These are phyloP conservation scores for Micractinium sp. DNA, from an alignment of 139 green algal genomes.

Conservation along the genomic window DNA sequence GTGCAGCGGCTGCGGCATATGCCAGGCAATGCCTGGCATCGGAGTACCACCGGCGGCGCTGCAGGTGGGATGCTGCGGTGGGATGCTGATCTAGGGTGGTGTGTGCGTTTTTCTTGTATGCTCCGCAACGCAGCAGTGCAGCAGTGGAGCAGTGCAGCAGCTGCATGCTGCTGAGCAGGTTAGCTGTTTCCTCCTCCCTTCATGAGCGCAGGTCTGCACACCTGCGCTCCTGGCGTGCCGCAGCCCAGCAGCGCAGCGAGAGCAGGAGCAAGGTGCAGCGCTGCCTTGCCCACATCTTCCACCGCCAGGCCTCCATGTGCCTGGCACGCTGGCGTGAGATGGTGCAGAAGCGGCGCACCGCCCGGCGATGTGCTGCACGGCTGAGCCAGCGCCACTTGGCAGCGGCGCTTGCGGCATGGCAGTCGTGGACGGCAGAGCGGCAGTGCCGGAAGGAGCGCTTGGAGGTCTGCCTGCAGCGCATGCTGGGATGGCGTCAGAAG, in stretches of 20 bases:
- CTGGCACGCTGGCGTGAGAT: neutral
- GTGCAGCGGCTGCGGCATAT: neutral
- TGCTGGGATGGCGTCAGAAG: neutral
- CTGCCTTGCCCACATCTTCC: neutral
- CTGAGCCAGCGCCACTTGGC: neutral
- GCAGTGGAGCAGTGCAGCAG: too few species aligned
- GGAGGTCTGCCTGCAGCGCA: neutral
- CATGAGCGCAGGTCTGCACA: neutral
- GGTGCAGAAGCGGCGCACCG: neutral
- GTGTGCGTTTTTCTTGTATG: neutral
- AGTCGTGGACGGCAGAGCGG: neutral
- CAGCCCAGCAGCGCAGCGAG: neutral
- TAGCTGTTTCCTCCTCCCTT: neutral
- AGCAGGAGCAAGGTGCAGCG: neutral
- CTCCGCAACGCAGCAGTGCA: too few species aligned
- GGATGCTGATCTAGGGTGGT: neutral
- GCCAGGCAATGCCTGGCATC: neutral
- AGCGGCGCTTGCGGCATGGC: neutral
- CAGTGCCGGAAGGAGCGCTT: neutral
- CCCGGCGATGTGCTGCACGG: neutral
- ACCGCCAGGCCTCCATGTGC: neutral
- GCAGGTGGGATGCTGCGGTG: neutral
- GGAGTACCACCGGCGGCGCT: neutral
- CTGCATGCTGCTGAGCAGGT: neutral
- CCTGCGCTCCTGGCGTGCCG: neutral